Percentiles rank a stretch among this genome's conserved stretches.
Evolutionary conservation across 202 grass and related monocot genomes (phyloP).

Genomic region (Digitaria exilis): DNA sequence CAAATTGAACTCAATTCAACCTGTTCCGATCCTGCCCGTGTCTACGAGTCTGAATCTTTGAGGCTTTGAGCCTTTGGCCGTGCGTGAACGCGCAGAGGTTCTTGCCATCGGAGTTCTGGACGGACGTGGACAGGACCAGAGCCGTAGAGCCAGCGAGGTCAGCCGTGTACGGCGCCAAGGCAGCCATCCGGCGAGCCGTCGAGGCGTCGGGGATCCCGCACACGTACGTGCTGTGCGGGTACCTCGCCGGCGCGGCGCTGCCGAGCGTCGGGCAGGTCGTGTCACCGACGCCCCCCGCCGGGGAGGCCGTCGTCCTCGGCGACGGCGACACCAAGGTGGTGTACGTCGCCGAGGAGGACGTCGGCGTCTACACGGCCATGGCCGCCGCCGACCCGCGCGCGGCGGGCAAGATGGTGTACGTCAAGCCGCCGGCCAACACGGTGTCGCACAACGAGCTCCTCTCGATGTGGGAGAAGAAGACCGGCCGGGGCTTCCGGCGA

Average conservation of each 20-base stretch:
- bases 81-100: conserved; percentile 62
- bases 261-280: conserved; percentile 46
- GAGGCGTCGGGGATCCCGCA: conserved; percentile 64
- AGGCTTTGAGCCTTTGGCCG: too few relatives aligned
- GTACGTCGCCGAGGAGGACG: conserved; percentile 42
- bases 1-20: too few relatives aligned
- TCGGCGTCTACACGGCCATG: not conserved
- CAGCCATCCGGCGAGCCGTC: conserved; percentile 44
- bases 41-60: too few relatives aligned
- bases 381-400: not conserved
- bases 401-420: not conserved
- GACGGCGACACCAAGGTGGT: not conserved
- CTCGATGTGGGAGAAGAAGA: conserved; percentile 64
- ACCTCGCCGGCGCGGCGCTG: conserved; percentile 52
- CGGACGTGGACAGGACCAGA: conserved; percentile 37
- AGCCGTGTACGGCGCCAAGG: conserved; percentile 38
- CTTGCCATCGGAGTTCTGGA: conserved; percentile 67
- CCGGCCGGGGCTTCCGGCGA: conserved; percentile 46
- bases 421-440: conserved; percentile 37
- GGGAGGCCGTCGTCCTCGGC: not conserved
- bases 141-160: conserved; percentile 57
- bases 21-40: too few relatives aligned
- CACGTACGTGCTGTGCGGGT: conserved; percentile 39
- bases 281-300: not conserved
- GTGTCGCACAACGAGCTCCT: conserved; percentile 61